Base-by-base conservation (phyloP, 1,284 basidiomycete species). In the Sporisorium iseilematis-ciliati region DNA sequence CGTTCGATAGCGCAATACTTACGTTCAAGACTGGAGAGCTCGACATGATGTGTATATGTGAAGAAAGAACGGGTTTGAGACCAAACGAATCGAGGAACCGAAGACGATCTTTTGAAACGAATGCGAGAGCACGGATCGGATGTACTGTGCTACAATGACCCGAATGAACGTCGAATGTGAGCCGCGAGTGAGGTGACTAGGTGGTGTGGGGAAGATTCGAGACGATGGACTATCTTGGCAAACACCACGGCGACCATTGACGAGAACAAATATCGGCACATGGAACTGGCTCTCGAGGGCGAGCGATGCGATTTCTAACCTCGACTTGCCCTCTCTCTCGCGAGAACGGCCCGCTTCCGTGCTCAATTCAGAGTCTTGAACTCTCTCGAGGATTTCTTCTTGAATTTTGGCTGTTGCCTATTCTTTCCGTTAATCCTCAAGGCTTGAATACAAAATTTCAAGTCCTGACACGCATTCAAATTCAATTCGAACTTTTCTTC, bases 21-120 rank as follows among this genome's bases (percentile, higher is more conserved):
- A 82, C 82, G 64, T 83, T 83, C 65, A 83, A 75, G 50, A 83
- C 76, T 58, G 80, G 79, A 57, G 80, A 75, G 45, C 75, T 65
- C 49, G 78, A 63, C 80, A 82, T 80, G 50, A 45, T 65, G 65
- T 56, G n/a, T 61, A 58, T 65, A 21, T 73, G 26, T 60, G 43
- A 40, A 20, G 26, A 35, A n/a, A 14, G 49, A 41, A 50, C 40
- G 62, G 25, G 12, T 35, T 50, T 41, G 41, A 38, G 14, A 63
- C 54, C 60, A 52, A 62, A 54, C 51, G 46, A 41, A 70, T 38
- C 49, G 29, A 53, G 43, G 49, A 53, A 52, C 16, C 33, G 53
- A 40, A 45, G 48, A 25, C 45, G 48, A 57, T 42, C 43, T 14
- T 49, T 23, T 40, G 46, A 40, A 52, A 52, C 50, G 57, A 57